Evolutionary conservation across 345 rosid genomes (phyloP).

Genomic region (Schrenkiella parvula): DNA sequence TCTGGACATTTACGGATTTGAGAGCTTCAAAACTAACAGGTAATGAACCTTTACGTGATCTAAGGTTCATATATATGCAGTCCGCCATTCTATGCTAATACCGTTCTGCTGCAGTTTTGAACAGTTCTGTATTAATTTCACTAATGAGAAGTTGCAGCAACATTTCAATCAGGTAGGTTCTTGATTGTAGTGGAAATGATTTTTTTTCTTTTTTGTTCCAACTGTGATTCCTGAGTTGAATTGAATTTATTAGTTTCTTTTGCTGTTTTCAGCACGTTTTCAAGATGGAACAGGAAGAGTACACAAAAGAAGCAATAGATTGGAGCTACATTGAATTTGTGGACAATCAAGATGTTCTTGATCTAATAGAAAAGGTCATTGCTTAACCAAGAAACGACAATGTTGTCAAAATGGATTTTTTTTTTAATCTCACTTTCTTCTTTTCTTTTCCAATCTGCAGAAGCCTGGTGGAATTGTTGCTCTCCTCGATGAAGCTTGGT

Average conservation of each 20-base stretch:
- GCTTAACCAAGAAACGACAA: not conserved
- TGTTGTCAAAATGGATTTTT: not conserved
- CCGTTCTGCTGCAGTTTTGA: not conserved
- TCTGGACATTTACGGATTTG: not conserved
- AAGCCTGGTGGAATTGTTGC: constrained; percentile 84
- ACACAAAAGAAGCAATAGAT: constrained; percentile 5
- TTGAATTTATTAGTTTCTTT: constrained; percentile 2
- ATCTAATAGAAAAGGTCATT: constrained; percentile 3
- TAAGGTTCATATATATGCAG: too few relatives aligned
- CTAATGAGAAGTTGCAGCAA: constrained; percentile 7
- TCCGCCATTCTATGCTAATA: not conserved
- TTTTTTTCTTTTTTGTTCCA: not conserved
- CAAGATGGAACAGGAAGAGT: constrained; percentile 12
- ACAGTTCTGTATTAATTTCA: constrained; percentile 7
- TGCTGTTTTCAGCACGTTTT: not conserved
- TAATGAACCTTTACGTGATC: not conserved
- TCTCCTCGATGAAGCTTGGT: constrained; percentile 92
- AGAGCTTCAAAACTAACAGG: not conserved
- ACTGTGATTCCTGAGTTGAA: not conserved
- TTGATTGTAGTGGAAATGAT: not conserved
- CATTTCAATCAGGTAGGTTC: constrained; percentile 2
- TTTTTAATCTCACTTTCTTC: not conserved
- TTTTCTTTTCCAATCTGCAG: constrained; percentile 35
- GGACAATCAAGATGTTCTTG: constrained; percentile 8
- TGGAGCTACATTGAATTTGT: constrained; percentile 15